Evolutionary conservation across 2,329 filamentous ascomycete genomes (phyloP).

Genomic region (Blastomyces emzantsi): DNA sequence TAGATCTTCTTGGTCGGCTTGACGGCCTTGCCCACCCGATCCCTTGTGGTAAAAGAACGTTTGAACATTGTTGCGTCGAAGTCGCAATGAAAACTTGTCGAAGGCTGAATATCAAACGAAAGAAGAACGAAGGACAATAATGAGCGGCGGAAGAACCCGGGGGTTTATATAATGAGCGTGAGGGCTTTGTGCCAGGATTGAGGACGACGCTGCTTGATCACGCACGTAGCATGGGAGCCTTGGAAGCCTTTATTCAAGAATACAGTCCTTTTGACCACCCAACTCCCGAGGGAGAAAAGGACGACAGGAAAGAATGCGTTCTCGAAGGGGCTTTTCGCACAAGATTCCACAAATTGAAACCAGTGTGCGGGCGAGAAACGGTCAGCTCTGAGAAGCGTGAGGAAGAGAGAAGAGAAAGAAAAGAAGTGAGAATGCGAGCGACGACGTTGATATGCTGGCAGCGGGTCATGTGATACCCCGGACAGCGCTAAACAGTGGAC

Average conservation of each 20-base stretch:
- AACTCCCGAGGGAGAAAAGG: slow-evolving; percentile 23
- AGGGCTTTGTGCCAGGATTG: slow-evolving; percentile 26
- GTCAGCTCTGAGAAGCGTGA: slow-evolving; percentile 39
- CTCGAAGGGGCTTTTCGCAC: slow-evolving; percentile 38
- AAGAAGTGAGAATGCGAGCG: slow-evolving; percentile 23
- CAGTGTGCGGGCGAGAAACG: slow-evolving; percentile 25
- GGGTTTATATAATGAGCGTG: slow-evolving; percentile 34
- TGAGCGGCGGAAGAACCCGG: slow-evolving; percentile 28
- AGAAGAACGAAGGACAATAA: slow-evolving; percentile 44
- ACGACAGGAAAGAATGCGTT: slow-evolving; percentile 18
- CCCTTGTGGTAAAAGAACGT: slow-evolving; percentile 74
- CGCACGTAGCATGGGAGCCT: slow-evolving; percentile 48
- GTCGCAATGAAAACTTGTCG: slow-evolving; percentile 25
- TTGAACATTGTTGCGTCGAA: slow-evolving; percentile 66
- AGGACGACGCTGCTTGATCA: slow-evolving; percentile 41
- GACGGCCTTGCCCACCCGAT: slow-evolving; percentile 80
- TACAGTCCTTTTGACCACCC: slow-evolving; percentile 23
- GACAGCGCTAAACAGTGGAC: neutral
- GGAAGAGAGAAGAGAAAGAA: slow-evolving; percentile 36
- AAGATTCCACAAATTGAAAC: slow-evolving; percentile 28
- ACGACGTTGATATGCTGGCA: slow-evolving; percentile 34
- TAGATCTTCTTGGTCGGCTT: slow-evolving; percentile 67
- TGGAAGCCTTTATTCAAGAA: slow-evolving; percentile 43
- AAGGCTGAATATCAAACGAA: slow-evolving; percentile 34
- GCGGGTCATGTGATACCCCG: slow-evolving; percentile 20